Base-by-base conservation (phyloP, 1,284 basidiomycete species). In the Austroboletus rostrupii region DNA sequence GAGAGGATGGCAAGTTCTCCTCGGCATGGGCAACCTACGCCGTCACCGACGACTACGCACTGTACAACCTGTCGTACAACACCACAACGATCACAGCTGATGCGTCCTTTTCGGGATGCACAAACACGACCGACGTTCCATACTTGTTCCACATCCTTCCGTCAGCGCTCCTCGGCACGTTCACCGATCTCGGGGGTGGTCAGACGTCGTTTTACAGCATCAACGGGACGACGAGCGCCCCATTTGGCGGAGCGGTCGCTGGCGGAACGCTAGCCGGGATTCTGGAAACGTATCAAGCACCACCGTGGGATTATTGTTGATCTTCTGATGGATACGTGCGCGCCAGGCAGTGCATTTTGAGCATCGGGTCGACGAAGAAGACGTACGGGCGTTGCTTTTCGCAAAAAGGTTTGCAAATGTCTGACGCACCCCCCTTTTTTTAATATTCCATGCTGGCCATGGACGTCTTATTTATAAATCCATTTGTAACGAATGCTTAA, bases 131-230 rank as follows among this genome's bases (percentile, higher is more conserved):
- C 32, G 37, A 46, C n/a, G 31, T 48, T 11, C 48, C 55, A 2
- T 52, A 52, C 26, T 10, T 20, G 36, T 56, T 56, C 32, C 43
- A 56, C 7, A 16, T 52, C 40, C 42, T 11, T 16, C 31, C 40
- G n/a, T 26, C 40, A 3, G 41, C 39, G 2, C 28, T 41, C 1
- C 41, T 56, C 7, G 53, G 40, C 20, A 36, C 43, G n/a, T 50
- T 52, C n/a, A 48, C 46, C 1, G 55, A 56, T 39, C 32, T 48
- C 0, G 55, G 50, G 12, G 55, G 55, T 21, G 55, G 55, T 5
- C 29, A 33, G 36, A 56, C 55, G 12, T 40, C 35, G n/a, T 56
- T 52, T 33, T 52, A 49, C 28, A 44, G 19, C 11, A 16, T 48
- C 39, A 54, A 52, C 16, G 53, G 55, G 16, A 35, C 53, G 28